phyloP scores from a whole-genome alignment of 352 stramenopile genomes.

The Globisporangium carolinianum region DNA sequence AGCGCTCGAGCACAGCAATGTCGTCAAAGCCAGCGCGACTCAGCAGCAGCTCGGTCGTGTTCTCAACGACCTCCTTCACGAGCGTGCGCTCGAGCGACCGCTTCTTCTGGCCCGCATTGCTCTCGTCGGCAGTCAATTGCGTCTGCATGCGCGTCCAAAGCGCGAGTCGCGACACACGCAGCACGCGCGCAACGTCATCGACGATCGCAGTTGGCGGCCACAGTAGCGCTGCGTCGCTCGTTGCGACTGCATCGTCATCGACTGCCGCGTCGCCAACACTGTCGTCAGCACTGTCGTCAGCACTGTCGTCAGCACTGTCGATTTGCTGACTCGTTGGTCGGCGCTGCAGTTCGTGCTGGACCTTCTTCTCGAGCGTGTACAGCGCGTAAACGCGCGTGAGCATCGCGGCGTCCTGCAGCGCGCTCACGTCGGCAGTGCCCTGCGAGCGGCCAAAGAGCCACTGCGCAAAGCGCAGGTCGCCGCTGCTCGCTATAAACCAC shows the following conservation, averaged over 20 bases:
- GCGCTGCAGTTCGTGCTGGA: conserved; percentile 33
- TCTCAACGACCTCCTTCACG: conserved; percentile 50
- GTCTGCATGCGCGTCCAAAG: conserved; percentile 16
- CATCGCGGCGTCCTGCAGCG: conserved; percentile 19
- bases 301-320: neutral
- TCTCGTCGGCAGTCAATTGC: neutral
- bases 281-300: conserved; percentile 6
- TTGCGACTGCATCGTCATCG: conserved; percentile 5
- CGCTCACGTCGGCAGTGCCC: conserved; percentile 26
- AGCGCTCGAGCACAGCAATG: conserved; percentile 29
- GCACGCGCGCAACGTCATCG: conserved; percentile 24
- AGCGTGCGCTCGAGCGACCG: conserved; percentile 33
- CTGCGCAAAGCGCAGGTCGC: conserved; percentile 42
- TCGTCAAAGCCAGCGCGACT: conserved; percentile 31
- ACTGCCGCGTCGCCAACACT: conserved; percentile 1
- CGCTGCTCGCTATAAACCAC: conserved; percentile 39
- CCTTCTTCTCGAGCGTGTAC: conserved; percentile 35
- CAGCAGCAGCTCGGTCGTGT: conserved; percentile 58
- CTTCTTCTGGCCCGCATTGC: conserved; percentile 13
- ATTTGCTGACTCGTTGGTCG: conserved; percentile 2
- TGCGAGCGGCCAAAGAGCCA: conserved; percentile 55
- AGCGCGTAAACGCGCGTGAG: conserved; percentile 31
- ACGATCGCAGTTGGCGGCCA: conserved; percentile 22
- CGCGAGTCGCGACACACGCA: conserved; percentile 23
- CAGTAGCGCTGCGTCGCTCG: neutral